Evolutionary conservation across 371 early-diverging fungal genomes (phyloP), one percentile per base, ranked within the genome.

Genomic region (Chytridiales sp.): DNA sequence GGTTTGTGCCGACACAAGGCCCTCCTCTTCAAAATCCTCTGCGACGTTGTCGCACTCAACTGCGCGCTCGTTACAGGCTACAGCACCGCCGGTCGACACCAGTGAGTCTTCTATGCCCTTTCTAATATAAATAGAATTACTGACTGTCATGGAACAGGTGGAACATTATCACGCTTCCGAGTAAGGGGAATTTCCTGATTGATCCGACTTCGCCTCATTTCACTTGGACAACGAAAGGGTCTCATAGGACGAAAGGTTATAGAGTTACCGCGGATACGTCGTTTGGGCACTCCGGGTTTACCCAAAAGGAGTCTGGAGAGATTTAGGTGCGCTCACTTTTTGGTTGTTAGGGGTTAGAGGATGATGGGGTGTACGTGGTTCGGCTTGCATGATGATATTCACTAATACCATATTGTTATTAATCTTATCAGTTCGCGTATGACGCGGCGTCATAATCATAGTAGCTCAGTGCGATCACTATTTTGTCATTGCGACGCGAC

Each of bases 1-100:
- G 76, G 76, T 1, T 62, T 76, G 13, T 76, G 76, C 42, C 60
- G 76, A 1, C 76, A 76, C 64, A 76, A 76, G 36, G 76, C 76
- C 1, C 46, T 76, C 17, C 67, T 76, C 9, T 76, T 76, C 59
- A 76, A 76, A 55, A 62, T 76, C 36, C 62, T 76, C n/a, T 64
- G 73, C 48, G 76, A 76, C 54, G 61, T 66, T 2, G 64, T 65
- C 0, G 69, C 53, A 4, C 55, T 76, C 13, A 66, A 69, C 46
- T 76, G 76, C 53, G 76, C 76, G 3, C 54, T 76, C 11, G 68
- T 73, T 6, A 76, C 76, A 3, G 76, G 76, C 31, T 72, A 76
- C 64, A 66, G 66, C 40, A 76, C 70, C 15, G 70, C 65, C 0
- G 76, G 73, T 0, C 60, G 76, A 5, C 76, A 76, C 46, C 76